A percentile compares a stretch with the other conserved stretches of the same genome.
Evolutionary conservation across 225 moss, liverwort and hornwort genomes (phyloP).

Genomic region (Anthoceros angustus): DNA sequence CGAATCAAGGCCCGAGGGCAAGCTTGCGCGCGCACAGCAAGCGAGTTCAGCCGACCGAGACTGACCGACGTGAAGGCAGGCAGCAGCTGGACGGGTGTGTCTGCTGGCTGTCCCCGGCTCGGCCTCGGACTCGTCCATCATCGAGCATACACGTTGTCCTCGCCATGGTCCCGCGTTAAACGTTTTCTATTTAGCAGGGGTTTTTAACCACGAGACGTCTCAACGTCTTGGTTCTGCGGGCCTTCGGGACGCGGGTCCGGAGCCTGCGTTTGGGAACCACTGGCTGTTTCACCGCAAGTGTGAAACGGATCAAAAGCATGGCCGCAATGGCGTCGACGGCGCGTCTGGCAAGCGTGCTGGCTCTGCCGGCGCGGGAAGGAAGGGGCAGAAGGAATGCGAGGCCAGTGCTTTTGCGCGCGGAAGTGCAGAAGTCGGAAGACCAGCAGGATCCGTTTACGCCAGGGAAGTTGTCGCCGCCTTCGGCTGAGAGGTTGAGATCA

Average conservation of each 20-base stretch:
- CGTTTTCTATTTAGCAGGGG: too few relatives aligned
- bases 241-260: too few relatives aligned
- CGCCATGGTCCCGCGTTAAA: background rate
- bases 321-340: background rate
- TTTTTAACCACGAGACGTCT: too few relatives aligned
- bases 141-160: slow-evolving; percentile 1
- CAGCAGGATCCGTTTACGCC: slow-evolving; percentile 31
- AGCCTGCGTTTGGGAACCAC: too few relatives aligned
- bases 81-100: too few relatives aligned
- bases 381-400: background rate
- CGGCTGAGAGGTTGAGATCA: slow-evolving; percentile 45
- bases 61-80: too few relatives aligned
- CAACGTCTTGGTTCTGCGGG: too few relatives aligned
- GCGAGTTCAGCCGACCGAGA: background rate
- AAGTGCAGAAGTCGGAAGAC: background rate
- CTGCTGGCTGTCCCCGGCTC: background rate
- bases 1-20: too few relatives aligned
- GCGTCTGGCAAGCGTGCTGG: background rate
- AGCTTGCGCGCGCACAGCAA: background rate
- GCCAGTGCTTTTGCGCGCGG: background rate
- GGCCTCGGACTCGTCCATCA: background rate
- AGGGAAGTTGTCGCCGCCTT: slow-evolving; percentile 41
- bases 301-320: background rate
- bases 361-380: background rate
- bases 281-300: too few relatives aligned